phyloP scores from a whole-genome alignment of 148 eudicot species.

The Spergularia bocconei region DNA sequence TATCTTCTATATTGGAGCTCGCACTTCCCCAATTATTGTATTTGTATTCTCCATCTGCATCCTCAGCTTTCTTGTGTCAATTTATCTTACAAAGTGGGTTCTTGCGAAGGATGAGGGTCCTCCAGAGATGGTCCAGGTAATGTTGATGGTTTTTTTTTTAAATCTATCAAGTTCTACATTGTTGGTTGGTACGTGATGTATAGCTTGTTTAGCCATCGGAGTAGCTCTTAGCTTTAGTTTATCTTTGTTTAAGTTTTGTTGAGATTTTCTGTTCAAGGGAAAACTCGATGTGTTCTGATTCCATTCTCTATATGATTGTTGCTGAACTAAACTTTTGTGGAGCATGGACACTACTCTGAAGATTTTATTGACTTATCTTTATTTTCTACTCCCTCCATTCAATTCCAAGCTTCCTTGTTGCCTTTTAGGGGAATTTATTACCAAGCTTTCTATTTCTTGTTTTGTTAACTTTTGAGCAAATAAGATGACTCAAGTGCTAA shows the following conservation, averaged over 20 bases:
- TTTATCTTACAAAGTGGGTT: constrained; percentile 93
- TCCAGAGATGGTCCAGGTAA: constrained; percentile 91
- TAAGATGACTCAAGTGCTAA: no score
- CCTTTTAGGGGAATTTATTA: no score
- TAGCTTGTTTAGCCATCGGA: neutral
- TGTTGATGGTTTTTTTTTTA: no score
- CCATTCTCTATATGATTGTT: neutral
- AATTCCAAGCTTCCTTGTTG: no score
- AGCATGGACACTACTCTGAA: neutral
- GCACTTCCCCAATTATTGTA: constrained; percentile 85
- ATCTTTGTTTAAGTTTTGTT: neutral
- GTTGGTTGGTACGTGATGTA: neutral
- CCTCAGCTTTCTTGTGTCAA: constrained; percentile 69
- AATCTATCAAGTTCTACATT: neutral
- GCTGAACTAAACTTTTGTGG: neutral
- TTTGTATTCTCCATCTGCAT: constrained; percentile 88
- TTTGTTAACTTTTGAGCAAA: no score
- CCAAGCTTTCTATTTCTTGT: no score
- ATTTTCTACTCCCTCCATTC: no score
- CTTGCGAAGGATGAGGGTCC: constrained; percentile 97
- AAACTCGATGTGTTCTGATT: neutral
- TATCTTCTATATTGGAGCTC: constrained; percentile 83
- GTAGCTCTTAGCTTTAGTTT: neutral
- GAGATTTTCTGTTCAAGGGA: neutral
- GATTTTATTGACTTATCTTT: neutral